Base-by-base conservation (phyloP, 331 rosid species). In the Quercus lobata region DNA sequence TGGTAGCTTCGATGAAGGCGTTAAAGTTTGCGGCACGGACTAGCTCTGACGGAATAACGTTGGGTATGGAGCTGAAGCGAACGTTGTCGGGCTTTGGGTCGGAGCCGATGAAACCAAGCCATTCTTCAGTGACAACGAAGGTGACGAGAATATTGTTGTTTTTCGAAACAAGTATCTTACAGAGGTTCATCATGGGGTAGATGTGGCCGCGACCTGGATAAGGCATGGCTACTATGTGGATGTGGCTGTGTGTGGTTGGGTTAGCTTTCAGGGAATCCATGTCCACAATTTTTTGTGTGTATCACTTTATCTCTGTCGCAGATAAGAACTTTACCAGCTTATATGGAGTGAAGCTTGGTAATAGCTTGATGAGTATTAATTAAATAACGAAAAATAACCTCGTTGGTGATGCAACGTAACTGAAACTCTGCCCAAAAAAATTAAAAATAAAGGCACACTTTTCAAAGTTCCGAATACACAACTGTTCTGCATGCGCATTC, bases 21-120 rank as follows among this genome's bases (percentile, higher is more conserved):
- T 37, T 16, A 18, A 83, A 80, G 85, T 89, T 84, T 2, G 70
- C 70, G 18, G 79, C 87, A 16, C 94, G 87, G 37, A 68, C 87
- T 24, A 56, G 18, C 85, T 89, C 97, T 49, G 92, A 81, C n/a
- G 91, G 94, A n/a, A 88, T 60, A 14, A 90, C 91, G 41, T 91
- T 89, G 34, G 97, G 92, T 18, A 91, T 79, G 1, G 94, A 17
- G 37, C 78, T 41, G 77, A 88, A 82, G 12, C 76, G 78, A 14
- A 92, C 14, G 75, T 85, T 88, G 32, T 72, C 44, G 14, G 90
- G 88, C 7, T 77, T 87, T 7, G 88, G 72, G 0, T 87, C 84
- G 18, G 89, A 66, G 17, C 80, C 78, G 55, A 87, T 73, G 63
- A 85, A 69, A 71, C 84, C 82, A 30, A 82, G 75, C 92, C 92